Evolutionary conservation across 202 grass and related monocot genomes (phyloP).

Genomic region (Carex sylvatica): DNA sequence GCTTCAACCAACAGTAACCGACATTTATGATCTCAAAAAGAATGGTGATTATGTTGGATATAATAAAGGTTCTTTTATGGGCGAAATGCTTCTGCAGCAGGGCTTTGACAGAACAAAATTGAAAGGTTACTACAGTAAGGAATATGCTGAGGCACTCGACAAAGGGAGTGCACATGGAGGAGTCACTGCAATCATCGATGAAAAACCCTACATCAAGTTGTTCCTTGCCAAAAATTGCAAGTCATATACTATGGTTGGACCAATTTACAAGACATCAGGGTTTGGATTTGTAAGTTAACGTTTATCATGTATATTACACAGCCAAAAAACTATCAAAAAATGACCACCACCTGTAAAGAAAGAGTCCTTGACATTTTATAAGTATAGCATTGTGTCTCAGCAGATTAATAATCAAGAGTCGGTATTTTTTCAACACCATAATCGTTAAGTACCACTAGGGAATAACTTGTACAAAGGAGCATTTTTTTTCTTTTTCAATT

Average conservation of each 20-base stretch:
- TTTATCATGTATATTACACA: neutral
- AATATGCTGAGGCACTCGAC: slow-evolving; percentile 33
- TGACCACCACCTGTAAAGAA: neutral
- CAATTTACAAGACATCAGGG: slow-evolving; percentile 49
- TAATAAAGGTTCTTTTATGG: slow-evolving; percentile 22
- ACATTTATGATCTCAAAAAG: slow-evolving; percentile 33
- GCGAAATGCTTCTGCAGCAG: neutral
- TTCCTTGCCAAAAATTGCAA: slow-evolving; percentile 47
- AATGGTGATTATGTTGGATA: slow-evolving; percentile 38
- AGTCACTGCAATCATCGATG: slow-evolving; percentile 38
- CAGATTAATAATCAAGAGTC: neutral
- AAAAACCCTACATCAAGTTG: slow-evolving; percentile 47
- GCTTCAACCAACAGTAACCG: slow-evolving; percentile 31
- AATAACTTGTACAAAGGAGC: neutral
- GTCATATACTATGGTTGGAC: slow-evolving; percentile 38
- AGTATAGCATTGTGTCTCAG: neutral
- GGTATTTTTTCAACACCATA: neutral
- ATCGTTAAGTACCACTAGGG: neutral
- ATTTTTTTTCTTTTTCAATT: neutral
- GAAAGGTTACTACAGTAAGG: slow-evolving; percentile 4
- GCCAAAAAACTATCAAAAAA: neutral
- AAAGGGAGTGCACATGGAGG: slow-evolving; percentile 48
- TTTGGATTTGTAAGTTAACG: slow-evolving; percentile 49
- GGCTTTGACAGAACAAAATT: slow-evolving; percentile 31
- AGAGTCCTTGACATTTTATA: neutral